A percentile compares a stretch with the other conserved stretches of the same genome.
phyloP scores from a whole-genome alignment of 305 asterid species.

The Vinca major region DNA sequence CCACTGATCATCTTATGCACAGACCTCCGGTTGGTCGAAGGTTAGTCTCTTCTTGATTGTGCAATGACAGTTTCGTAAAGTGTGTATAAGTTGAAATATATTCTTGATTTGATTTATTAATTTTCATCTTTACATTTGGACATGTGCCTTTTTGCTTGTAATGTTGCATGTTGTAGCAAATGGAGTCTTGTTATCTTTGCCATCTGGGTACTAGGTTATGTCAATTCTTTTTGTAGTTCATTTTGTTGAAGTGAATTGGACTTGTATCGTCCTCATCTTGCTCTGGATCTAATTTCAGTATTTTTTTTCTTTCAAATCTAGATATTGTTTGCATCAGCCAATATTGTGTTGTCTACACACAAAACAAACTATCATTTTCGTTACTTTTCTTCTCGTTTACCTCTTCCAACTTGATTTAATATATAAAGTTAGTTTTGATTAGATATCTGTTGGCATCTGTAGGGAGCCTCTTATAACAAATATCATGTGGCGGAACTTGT shows the following conservation, averaged over 20 bases:
- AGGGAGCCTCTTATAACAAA: conserved; percentile 98
- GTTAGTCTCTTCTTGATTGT: conserved; percentile 29
- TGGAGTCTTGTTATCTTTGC: not conserved
- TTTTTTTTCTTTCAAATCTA: not conserved
- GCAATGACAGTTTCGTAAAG: not conserved
- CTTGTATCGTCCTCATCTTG: not conserved
- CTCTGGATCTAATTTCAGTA: not conserved
- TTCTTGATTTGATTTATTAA: not conserved
- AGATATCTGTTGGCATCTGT: conserved; percentile 15
- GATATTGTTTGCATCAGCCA: not conserved
- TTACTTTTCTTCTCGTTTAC: not conserved
- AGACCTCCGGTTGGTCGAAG: conserved; percentile 92
- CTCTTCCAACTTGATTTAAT: not conserved
- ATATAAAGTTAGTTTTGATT: not conserved
- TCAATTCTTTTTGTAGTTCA: not conserved
- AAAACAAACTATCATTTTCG: not conserved
- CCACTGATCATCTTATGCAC: conserved; percentile 88
- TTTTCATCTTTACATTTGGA: not conserved
- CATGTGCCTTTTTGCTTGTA: not conserved
- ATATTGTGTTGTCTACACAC: not conserved
- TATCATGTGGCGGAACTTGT: conserved; percentile 94
- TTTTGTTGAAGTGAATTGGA: not conserved
- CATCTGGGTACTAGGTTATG: not conserved
- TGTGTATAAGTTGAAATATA: not conserved
- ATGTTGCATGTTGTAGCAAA: no score